phyloP scores from a whole-genome alignment of 768 basidiomycete species.

The Suillus subaureus region DNA sequence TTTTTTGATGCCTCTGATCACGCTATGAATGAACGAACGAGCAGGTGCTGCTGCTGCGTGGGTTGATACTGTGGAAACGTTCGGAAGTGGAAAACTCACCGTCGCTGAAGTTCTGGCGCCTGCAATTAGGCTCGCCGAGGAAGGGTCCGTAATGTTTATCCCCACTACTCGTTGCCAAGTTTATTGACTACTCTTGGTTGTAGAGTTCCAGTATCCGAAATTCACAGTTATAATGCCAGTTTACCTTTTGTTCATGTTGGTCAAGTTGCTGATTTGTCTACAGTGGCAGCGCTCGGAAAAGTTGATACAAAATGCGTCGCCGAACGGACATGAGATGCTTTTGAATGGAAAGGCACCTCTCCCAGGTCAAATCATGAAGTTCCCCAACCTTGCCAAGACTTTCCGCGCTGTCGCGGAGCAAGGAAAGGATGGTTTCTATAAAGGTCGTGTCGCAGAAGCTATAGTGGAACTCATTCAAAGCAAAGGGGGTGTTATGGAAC shows the following conservation, averaged over 20 bases:
- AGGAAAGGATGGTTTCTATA: constrained; percentile 94
- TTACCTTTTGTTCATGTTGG: neutral
- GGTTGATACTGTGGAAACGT: constrained; percentile 82
- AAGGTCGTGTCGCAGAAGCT: constrained; percentile 85
- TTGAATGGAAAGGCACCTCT: constrained; percentile 81
- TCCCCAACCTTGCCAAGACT: constrained; percentile 82
- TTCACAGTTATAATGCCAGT: constrained; percentile 62
- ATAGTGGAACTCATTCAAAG: constrained; percentile 85
- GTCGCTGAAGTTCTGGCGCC: constrained; percentile 80
- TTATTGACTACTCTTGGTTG: constrained; percentile 8
- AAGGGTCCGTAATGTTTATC: constrained; percentile 57
- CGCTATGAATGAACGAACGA: constrained; percentile 16
- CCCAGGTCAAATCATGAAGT: constrained; percentile 80
- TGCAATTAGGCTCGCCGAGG: constrained; percentile 89
- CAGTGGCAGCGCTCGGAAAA: constrained; percentile 58
- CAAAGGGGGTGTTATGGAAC: constrained; percentile 90
- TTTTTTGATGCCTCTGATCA: constrained; percentile 4
- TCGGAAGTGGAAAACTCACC: constrained; percentile 71
- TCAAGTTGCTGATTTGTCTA: constrained; percentile 11
- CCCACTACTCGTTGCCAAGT: neutral
- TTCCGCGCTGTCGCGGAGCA: constrained; percentile 78
- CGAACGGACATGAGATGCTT: constrained; percentile 85
- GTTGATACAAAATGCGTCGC: constrained; percentile 80
- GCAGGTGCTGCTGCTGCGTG: constrained; percentile 92
- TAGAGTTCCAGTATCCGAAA: constrained; percentile 87